phyloP scores from a whole-genome alignment of 73 alveolate species.

The Paramecium pentaurelia region DNA sequence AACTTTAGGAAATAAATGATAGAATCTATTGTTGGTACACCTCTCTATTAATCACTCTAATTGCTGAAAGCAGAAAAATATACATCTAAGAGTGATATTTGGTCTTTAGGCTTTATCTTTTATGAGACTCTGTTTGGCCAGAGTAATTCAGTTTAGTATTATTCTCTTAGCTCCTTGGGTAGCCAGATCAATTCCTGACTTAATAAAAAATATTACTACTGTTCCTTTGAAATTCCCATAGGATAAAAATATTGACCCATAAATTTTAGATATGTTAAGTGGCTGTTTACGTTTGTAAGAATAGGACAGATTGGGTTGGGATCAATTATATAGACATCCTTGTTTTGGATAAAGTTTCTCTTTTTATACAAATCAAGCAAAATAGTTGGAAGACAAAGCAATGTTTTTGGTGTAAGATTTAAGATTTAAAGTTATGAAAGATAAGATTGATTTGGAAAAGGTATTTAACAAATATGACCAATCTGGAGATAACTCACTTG shows the following conservation, averaged over 20 bases:
- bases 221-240: conserved; percentile 36
- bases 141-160: background rate
- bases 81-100: conserved; percentile 55
- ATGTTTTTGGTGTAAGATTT: conserved; percentile 48
- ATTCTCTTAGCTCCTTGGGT: conserved; percentile 42
- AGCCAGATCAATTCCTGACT: conserved; percentile 50
- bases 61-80: conserved; percentile 48
- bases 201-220: conserved; percentile 11
- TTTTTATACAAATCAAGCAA: background rate
- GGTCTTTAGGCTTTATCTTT: conserved; percentile 61
- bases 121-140: conserved; percentile 51
- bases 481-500: conserved; percentile 44
- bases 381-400: conserved; percentile 57
- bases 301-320: conserved; percentile 53
- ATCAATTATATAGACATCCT: conserved; percentile 53
- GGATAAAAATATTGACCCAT: background rate
- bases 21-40: conserved; percentile 55
- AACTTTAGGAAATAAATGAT: conserved; percentile 48
- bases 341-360: conserved; percentile 47
- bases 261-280: background rate
- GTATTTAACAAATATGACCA: conserved; percentile 46
- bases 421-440: conserved; percentile 52
- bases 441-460: conserved; percentile 54
- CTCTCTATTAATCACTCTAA: conserved; percentile 52
- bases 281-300: conserved; percentile 43